A percentile compares a stretch with the other conserved stretches of the same genome.
phyloP scores from a whole-genome alignment of 2,329 filamentous ascomycete species.

The Phyllosticta citriasiana region DNA sequence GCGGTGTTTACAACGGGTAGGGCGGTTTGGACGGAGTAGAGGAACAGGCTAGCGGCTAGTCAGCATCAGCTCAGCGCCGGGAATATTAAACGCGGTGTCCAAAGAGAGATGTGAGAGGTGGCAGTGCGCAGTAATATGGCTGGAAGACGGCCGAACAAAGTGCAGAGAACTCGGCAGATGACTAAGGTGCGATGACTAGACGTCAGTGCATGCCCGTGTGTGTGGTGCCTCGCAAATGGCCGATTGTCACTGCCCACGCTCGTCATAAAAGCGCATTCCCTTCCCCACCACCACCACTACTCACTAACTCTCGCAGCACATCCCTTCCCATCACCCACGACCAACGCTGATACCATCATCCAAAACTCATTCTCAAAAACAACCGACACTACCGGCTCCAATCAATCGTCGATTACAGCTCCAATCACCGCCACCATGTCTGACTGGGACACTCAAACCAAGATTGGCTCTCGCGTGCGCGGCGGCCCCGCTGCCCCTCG shows the following conservation, averaged over 20 bases:
- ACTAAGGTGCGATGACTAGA: background rate
- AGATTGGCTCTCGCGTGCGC: constrained; percentile 82
- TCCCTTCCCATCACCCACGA: background rate
- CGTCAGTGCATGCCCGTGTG: background rate
- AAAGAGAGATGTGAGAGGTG: background rate
- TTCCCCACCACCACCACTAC: background rate
- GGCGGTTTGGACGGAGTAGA: background rate
- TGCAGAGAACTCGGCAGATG: background rate
- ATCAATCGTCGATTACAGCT: constrained; percentile 14
- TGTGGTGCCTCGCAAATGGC: background rate
- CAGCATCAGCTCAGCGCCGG: background rate
- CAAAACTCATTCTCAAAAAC: background rate
- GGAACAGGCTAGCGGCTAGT: background rate
- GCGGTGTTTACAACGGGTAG: background rate
- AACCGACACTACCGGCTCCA: background rate
- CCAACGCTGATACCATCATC: background rate
- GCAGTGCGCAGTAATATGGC: background rate
- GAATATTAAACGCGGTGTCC: background rate
- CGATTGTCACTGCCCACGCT: background rate
- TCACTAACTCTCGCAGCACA: background rate
- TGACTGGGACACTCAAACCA: constrained; percentile 82
- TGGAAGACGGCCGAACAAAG: constrained; percentile 6
- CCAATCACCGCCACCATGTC: constrained; percentile 41
- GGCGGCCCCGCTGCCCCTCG: constrained; percentile 56
- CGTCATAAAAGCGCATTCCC: constrained; percentile 5